phyloP scores from a whole-genome alignment of 2,329 filamentous ascomycete genomes.

The Monilinia fructicola region DNA sequence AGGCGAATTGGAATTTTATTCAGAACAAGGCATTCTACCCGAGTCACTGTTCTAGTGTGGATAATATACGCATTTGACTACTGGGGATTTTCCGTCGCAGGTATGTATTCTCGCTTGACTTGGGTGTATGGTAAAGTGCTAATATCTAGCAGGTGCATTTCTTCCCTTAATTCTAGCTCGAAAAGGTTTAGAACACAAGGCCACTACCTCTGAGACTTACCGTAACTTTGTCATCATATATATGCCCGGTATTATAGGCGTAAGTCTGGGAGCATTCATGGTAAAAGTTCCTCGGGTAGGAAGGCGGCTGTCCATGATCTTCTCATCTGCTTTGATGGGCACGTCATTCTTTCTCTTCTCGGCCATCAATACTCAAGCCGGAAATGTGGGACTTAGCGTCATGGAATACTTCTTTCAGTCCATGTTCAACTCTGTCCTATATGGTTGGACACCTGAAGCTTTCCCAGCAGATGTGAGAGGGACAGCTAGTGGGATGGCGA shows the following conservation, averaged over 20 bases:
- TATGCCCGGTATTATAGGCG: slow-evolving; percentile 41
- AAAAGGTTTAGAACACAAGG: slow-evolving; percentile 36
- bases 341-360: slow-evolving; percentile 37
- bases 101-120: slow-evolving; percentile 40
- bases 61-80: slow-evolving; percentile 52
- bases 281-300: slow-evolving; percentile 31
- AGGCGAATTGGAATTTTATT: slow-evolving; percentile 49
- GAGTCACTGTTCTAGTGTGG: slow-evolving; percentile 50
- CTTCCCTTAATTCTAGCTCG: slow-evolving; percentile 40
- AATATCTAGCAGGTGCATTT: slow-evolving; percentile 43
- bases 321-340: slow-evolving; percentile 36
- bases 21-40: slow-evolving; percentile 44
- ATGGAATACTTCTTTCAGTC: slow-evolving; percentile 41
- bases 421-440: slow-evolving; percentile 35
- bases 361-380: slow-evolving; percentile 35
- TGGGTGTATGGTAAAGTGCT: slow-evolving; percentile 10
- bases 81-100: slow-evolving; percentile 47
- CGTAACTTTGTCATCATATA: slow-evolving; percentile 43
- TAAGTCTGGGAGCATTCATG: slow-evolving; percentile 29
- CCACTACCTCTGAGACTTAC: slow-evolving; percentile 39
- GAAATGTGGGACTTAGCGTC: slow-evolving; percentile 37
- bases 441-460: slow-evolving; percentile 33
- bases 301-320: slow-evolving; percentile 37
- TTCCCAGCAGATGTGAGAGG: slow-evolving; percentile 50
- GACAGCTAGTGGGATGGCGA: slow-evolving; percentile 55